A percentile compares a stretch with the other conserved stretches of the same genome.
Evolutionary conservation across 169 alveolate species (phyloP).

Genomic region (Theileria orientalis): DNA sequence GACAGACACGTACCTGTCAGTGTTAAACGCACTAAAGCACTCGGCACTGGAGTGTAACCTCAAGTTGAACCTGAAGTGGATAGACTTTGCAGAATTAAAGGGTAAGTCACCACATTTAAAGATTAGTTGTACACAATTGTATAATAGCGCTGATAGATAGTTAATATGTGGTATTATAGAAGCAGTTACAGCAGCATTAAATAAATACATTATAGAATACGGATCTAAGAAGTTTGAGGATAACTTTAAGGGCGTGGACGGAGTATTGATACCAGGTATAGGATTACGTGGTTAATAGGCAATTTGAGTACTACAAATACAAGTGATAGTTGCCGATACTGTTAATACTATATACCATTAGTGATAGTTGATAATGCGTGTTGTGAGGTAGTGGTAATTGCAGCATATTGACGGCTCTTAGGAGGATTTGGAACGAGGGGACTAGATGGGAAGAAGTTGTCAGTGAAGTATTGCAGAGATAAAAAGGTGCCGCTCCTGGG

Average conservation of each 20-base stretch:
- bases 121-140: too few relatives aligned
- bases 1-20: conserved; percentile 90
- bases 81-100: conserved; percentile 70
- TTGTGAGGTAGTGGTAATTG: too few relatives aligned
- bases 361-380: too few relatives aligned
- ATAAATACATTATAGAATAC: too few relatives aligned
- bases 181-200: too few relatives aligned
- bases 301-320: too few relatives aligned
- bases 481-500: conserved; percentile 88
- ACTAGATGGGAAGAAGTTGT: conserved; percentile 84
- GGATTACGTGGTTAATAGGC: too few relatives aligned
- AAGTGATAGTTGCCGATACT: too few relatives aligned
- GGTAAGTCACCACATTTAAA: conserved; percentile 8
- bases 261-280: conserved; percentile 89
- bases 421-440: conserved; percentile 94
- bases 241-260: conserved; percentile 76
- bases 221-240: conserved; percentile 68
- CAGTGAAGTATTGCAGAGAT: conserved; percentile 86
- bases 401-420: too few relatives aligned
- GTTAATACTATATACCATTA: too few relatives aligned
- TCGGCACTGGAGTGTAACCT: conserved; percentile 85
- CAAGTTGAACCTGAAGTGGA: conserved; percentile 68
- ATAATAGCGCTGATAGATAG: too few relatives aligned
- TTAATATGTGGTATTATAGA: too few relatives aligned
- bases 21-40: conserved; percentile 89